Conservation (phyloP, 208 protist genomes). For the Leishmania aethiopica region DNA sequence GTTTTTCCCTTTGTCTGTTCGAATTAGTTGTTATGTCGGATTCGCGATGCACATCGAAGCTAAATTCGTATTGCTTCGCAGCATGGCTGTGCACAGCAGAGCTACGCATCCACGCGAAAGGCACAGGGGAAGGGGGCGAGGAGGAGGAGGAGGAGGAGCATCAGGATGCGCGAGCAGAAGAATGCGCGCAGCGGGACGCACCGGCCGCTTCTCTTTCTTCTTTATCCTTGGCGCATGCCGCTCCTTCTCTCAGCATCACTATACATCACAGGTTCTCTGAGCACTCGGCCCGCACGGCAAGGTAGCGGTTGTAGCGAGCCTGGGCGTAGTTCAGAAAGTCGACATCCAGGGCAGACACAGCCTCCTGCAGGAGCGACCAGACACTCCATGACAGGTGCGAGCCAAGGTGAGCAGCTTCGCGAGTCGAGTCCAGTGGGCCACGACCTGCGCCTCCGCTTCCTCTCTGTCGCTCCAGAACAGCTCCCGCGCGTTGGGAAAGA, state of each 20-base stretch:
- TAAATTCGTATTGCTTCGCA: neutral
- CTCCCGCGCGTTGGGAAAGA: constrained; percentile 50
- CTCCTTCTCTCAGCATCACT: neutral
- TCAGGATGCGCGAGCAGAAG: neutral
- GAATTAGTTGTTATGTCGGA: neutral
- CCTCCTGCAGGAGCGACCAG: constrained; percentile 90
- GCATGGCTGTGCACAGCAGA: neutral
- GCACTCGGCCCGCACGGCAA: constrained; percentile 63
- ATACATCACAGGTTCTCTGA: constrained; percentile 17
- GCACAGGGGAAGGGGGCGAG: neutral
- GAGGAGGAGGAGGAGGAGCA: neutral
- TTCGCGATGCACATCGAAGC: no score
- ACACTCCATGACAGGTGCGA: constrained; percentile 82
- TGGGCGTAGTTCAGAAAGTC: constrained; percentile 87
- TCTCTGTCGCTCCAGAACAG: constrained; percentile 49
- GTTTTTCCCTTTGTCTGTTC: neutral
- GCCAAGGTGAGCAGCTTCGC: constrained; percentile 82
- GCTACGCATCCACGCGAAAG: neutral
- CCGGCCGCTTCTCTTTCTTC: neutral
- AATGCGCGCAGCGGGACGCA: neutral
- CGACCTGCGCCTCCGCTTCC: constrained; percentile 37
- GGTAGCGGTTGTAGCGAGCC: constrained; percentile 65
- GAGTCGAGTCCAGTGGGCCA: constrained; percentile 49
- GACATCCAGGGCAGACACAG: constrained; percentile 84
- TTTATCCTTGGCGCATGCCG: neutral